A percentile compares a stretch with the other conserved stretches of the same genome.
phyloP scores from a whole-genome alignment of 306 rosid genomes.

The Sicyos baderoa region DNA sequence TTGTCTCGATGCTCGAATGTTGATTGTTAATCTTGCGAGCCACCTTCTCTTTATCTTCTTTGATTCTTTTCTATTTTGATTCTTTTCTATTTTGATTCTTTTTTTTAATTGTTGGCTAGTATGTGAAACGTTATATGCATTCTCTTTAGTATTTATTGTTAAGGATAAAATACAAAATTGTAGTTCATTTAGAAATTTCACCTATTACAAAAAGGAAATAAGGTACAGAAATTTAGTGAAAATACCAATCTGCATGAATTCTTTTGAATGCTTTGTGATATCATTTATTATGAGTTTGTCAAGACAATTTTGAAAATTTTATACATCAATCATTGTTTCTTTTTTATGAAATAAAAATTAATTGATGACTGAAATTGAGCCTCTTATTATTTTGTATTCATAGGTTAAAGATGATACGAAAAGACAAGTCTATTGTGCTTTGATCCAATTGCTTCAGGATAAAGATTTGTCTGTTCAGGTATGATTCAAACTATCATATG shows the following conservation, averaged over 20 bases:
- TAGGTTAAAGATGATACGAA: conserved; percentile 84
- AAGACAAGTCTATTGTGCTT: conserved; percentile 85
- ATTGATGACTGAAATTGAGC: not conserved
- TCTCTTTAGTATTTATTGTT: not conserved
- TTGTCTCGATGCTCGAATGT: not conserved
- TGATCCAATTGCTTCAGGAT: conserved; percentile 76
- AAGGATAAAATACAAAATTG: not conserved
- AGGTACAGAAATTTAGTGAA: not conserved
- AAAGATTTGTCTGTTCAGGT: conserved; percentile 82
- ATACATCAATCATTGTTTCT: too few relatives aligned
- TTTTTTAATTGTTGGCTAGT: not conserved
- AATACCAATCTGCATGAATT: not conserved
- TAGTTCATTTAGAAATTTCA: not conserved
- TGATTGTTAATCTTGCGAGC: not conserved
- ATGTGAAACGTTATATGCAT: not conserved
- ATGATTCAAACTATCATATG: conserved; percentile 24
- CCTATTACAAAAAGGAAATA: not conserved
- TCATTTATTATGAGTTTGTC: not conserved
- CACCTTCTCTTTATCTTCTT: not conserved
- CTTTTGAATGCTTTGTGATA: not conserved
- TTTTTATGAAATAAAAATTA: too few relatives aligned
- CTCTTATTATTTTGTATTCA: conserved; percentile 25
- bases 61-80: not conserved
- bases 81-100: not conserved
- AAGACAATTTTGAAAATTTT: not conserved